Base-by-base conservation (phyloP, 139 green algal species). In the Closterium sp. region DNA sequence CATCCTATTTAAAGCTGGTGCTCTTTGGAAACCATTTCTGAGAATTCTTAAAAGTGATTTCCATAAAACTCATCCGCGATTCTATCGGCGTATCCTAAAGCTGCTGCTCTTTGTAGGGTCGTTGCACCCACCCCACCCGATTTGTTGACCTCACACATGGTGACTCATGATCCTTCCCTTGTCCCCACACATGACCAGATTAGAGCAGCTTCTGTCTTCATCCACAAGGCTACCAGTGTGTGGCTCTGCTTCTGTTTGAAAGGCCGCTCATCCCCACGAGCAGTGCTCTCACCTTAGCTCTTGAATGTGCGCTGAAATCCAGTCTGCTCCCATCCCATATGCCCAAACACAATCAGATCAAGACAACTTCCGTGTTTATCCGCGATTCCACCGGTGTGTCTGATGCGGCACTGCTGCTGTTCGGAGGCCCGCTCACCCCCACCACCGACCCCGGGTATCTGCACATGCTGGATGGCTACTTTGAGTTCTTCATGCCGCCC, bases 401-500 rank as follows among this genome's bases (percentile, higher is more conserved):
- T 0, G 91, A 93, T 22, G 62, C 86, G 29, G 31, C 9, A 0
- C 31, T 89, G 86, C 17, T 89, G 31, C 86, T 89, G 17, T 89
- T 34, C 2, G 31, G 86, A 22, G 31, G 86, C 1, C 86, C 86
- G 17, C 88, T 90, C 28, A 29, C 88, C 88, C 88, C 34, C 88
- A 85, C 28, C 88, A 30, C 34, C 29, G n/a, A 31, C n/a, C 88
- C 34, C 29, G 28, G n/a, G 21, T 31, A 85, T 27, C 45, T 84
- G 2, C 88, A 85, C 88, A 29, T 84, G 42, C 21, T 90, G 42
- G n/a, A 30, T 1, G 27, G 42, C 88, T 90, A 30, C 42, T 90
- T 29, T 90, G 88, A 90, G 34, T 92, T 92, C 42, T 92, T 92
- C 86, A 92, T 92, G 90, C 29, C 90, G 29, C 90, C 90, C 29